Evolutionary conservation across 2,329 filamentous ascomycete species (phyloP).

Genomic region (Chalaropsis ovoidea): DNA sequence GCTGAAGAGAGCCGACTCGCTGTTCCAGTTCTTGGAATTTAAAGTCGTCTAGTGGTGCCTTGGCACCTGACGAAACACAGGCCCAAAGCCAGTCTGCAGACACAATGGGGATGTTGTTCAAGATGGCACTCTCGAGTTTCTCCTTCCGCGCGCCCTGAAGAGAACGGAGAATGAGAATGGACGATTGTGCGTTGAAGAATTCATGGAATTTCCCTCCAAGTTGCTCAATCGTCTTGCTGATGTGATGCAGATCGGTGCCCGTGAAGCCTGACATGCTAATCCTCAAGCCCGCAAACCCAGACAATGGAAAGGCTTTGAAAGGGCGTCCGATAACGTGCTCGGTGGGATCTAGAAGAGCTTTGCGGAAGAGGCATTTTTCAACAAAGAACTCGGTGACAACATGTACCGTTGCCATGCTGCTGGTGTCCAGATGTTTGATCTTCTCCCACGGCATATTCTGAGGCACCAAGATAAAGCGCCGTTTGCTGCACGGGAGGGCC

Average conservation of each 20-base stretch:
- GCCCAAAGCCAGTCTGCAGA: slow-evolving; percentile 74
- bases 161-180: slow-evolving; percentile 64
- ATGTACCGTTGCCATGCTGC: background rate
- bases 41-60: background rate
- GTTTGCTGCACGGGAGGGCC: slow-evolving; percentile 6
- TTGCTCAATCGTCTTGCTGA: slow-evolving; percentile 64
- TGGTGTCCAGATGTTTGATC: slow-evolving; percentile 11
- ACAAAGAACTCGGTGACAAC: slow-evolving; percentile 86
- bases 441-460: slow-evolving; percentile 31
- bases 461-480: slow-evolving; percentile 44
- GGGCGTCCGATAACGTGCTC: slow-evolving; percentile 67
- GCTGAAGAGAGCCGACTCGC: slow-evolving; percentile 25
- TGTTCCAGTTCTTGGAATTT: slow-evolving; percentile 26
- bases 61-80: slow-evolving; percentile 45
- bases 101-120: slow-evolving; percentile 73
- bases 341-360: slow-evolving; percentile 57
- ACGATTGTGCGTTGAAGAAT: slow-evolving; percentile 59
- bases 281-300: slow-evolving; percentile 57
- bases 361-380: slow-evolving; percentile 74
- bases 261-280: slow-evolving; percentile 76
- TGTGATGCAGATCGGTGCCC: slow-evolving; percentile 74
- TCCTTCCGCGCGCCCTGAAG: slow-evolving; percentile 51
- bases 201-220: slow-evolving; percentile 76
- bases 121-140: slow-evolving; percentile 66
- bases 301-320: slow-evolving; percentile 59